These are phyloP conservation scores for Capronia americana DNA, from an alignment of 2,329 filamentous ascomycete genomes.

Conservation along the genomic window DNA sequence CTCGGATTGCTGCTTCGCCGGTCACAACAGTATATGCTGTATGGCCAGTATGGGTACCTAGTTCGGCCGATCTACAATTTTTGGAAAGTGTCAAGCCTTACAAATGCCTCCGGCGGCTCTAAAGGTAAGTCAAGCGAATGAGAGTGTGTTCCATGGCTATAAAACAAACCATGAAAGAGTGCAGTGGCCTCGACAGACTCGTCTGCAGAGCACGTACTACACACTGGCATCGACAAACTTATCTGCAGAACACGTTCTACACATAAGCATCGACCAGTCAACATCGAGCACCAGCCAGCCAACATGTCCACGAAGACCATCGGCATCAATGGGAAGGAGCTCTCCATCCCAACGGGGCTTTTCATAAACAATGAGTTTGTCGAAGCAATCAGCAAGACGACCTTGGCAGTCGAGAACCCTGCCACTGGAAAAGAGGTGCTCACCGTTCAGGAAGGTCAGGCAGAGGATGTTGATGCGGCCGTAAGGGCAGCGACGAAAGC, in stretches of 20 bases:
- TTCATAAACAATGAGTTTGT: constrained; percentile 55
- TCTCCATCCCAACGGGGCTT: constrained; percentile 38
- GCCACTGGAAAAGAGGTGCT: constrained; percentile 42
- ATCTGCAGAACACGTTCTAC: neutral
- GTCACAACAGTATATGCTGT: neutral
- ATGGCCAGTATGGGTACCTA: neutral
- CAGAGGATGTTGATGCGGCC: constrained; percentile 46
- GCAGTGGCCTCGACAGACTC: neutral
- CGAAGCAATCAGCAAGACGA: constrained; percentile 42
- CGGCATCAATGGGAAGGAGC: neutral
- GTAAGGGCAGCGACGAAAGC: constrained; percentile 45
- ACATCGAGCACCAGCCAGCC: neutral
- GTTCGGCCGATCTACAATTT: too few species aligned
- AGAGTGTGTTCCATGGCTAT: neutral
- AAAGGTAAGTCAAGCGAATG: neutral
- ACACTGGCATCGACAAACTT: neutral
- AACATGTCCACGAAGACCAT: neutral
- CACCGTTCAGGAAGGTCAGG: constrained; percentile 43
- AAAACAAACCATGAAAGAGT: neutral
- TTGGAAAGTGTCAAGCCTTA: neutral
- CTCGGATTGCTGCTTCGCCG: neutral
- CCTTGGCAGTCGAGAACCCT: constrained; percentile 46
- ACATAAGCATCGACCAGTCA: neutral
- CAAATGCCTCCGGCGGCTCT: neutral
- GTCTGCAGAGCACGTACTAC: neutral